Base-by-base conservation (phyloP, 176 grass and related monocot species). In the Triticum dicoccoides region DNA sequence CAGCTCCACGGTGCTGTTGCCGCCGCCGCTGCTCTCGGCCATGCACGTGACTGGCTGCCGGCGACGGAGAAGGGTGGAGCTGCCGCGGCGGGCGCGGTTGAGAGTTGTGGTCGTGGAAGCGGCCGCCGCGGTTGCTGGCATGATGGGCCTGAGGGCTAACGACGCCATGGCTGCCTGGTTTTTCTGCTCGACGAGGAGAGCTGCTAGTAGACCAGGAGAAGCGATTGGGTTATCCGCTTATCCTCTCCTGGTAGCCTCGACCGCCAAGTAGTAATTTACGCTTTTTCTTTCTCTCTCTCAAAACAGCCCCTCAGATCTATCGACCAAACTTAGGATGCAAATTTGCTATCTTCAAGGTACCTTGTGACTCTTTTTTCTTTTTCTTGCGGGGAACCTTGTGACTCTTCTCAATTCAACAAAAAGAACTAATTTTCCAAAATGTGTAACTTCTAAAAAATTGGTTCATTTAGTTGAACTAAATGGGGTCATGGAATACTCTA, bases 1-100 rank as follows among this genome's bases (percentile, higher is more conserved):
- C 7, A 92, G 87, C 79, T 93, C 86, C 9, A 92, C n/a, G 14
- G 87, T 78, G 77, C 83, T 82, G 83, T 65, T 80, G 59, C 80
- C 84, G 33, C 87, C 84, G 79, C 7, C 56, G 56, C 65, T 81
- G n/a, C 80, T 66, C 82, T 93, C 87, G 9, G 77, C 96, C 78
- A 87, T 86, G 73, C 85, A 80, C 65, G 75, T 80, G 44, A 72
- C 67, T 25, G 20, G 3, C 27, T n/a, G 65, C 24, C 42, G 3
- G 2, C 58, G 67, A 1, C 21, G 54, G 38, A 13, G 69, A 5
- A 8, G 14, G 76, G n/a, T 30, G 0, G 59, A 38, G 58, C 8
- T 8, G 45, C 75, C 0, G 73, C 54, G 9, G 34, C 7, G 5
- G 58, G 42, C 32, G 29, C 3, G n/a, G 12, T 1, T 5, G 38